These are phyloP conservation scores for Handroanthus guayacan DNA, from an alignment of 257 asterid genomes.

Conservation along the genomic window DNA sequence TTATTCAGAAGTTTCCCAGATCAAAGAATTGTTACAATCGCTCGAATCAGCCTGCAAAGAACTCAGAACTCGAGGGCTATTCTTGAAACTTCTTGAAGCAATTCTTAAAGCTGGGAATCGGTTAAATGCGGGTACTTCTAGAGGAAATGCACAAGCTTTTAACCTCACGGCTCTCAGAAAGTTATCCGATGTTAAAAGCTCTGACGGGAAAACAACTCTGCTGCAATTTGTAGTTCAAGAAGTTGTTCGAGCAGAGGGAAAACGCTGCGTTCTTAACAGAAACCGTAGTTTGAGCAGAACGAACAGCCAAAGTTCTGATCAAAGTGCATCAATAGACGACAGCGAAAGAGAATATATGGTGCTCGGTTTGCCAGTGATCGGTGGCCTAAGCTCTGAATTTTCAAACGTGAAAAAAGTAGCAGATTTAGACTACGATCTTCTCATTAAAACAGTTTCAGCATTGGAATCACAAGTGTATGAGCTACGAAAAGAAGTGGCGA, in stretches of 20 bases:
- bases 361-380: conserved; percentile 85
- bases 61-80: conserved; percentile 74
- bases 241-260: conserved; percentile 90
- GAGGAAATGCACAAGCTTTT: conserved; percentile 92
- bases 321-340: conserved; percentile 53
- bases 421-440: conserved; percentile 54
- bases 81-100: conserved; percentile 92
- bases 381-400: conserved; percentile 82
- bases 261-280: conserved; percentile 63
- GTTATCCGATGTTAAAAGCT: conserved; percentile 84
- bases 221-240: conserved; percentile 92
- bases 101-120: conserved; percentile 88
- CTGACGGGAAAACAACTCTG: conserved; percentile 85
- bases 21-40: conserved; percentile 57
- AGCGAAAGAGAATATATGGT: conserved; percentile 75
- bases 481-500: conserved; percentile 41
- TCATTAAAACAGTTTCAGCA: conserved; percentile 49
- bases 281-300: conserved; percentile 60
- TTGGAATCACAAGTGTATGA: conserved; percentile 53
- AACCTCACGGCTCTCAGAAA: conserved; percentile 80
- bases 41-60: conserved; percentile 81
- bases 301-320: conserved; percentile 42
- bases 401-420: conserved; percentile 79
- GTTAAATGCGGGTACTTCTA: conserved; percentile 82
- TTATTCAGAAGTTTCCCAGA: conserved; percentile 49